Evolutionary conservation across 805 yeast genomes (phyloP), one percentile per base, ranked within the genome.

Genomic region (Naumovozyma dairenensis): DNA sequence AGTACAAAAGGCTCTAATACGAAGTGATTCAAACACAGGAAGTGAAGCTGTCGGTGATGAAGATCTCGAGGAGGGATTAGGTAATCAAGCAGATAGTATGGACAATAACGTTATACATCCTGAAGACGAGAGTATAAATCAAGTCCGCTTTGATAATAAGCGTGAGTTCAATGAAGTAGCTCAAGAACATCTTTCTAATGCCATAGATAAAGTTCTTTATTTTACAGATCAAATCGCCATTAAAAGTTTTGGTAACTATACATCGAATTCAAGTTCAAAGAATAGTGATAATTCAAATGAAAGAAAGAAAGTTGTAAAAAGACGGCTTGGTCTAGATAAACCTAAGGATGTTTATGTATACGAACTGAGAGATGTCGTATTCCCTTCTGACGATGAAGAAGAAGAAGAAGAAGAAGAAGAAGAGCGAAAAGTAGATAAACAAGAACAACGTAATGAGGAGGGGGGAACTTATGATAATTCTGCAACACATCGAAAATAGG

Each of bases 201-300:
- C 69, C 1, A 60, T 64, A n/a, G 55, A 59, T 19, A 57, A 62
- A 2, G 48, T 74, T 26, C 43, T 67, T 24, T 55, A 60, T 37
- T 53, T 69, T 31, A 70, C 80, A 1, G 80, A 74, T 50, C 65
- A 63, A 24, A 59, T 72, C 13, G 71, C 75, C 32, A 71, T 73
- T 10, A 69, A 72, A 31, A 76, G 77, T n/a, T 56, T 75, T 43
- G 74, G 77, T 4, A 74, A 78, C 1, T 50, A 74, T 31, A 68
- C 78, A 0, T 66, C 68, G 33, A 34, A 60, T 25, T 56, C 48
- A 5, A 42, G 43, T 24, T 51, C 55, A 1, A 48, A 35, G 16
- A 45, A 39, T 19, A 52, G 51, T 28, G 46, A 46, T 16, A 46
- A 53, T 13, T 37, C 38, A 10, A 37, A 31, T 5, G 20, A 21